Evolutionary conservation across 768 basidiomycete genomes (phyloP), one percentile per base, ranked within the genome.

Genomic region (Suillus brevipes): DNA sequence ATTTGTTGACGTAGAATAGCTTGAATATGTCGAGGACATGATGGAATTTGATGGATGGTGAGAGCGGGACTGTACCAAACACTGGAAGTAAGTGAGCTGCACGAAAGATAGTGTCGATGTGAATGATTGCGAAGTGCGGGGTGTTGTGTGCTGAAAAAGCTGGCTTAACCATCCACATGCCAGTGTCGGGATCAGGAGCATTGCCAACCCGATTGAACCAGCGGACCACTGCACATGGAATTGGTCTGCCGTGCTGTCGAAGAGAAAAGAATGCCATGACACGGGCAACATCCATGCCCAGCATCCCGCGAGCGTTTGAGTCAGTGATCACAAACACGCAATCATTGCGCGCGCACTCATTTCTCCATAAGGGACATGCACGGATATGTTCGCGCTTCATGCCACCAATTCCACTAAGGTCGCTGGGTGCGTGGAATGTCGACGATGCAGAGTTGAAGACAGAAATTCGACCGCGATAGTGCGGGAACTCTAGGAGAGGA

Each of bases 381-480:
- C 72, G 67, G 37, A 79, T 79, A 13, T 63, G 64, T 58, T 78
- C 72, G 25, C 65, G 65, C 20, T 64, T 62, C 77, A 76, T 74
- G 2, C 77, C 72, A 14, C 71, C 61, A 42, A 73, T 60, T 5
- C 78, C 76, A 40, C 68, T 75, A 25, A 65, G 60, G 37, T 79
- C 72, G 65, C 79, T 80, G 18, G 77, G 78, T 5, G 75, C 74
- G 28, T 63, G 61, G 23, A 67, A 64, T 8, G 6, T 20, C 2
- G 65, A 59, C 14, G 25, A 25, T 14, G 65, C 66, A 23, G 59
- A 61, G 53, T 66, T 60, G 14, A 55, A 67, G 2, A 62, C 60
- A 2, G 58, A 62, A 37, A 67, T 16, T 23, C 18, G 37, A 28
- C 52, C 18, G 0, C n/a, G 20, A 25, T 74, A 20, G 38, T 58